Evolutionary conservation across 2,329 filamentous ascomycete genomes (phyloP).

Genomic region (Tolypocladium ovalisporum): DNA sequence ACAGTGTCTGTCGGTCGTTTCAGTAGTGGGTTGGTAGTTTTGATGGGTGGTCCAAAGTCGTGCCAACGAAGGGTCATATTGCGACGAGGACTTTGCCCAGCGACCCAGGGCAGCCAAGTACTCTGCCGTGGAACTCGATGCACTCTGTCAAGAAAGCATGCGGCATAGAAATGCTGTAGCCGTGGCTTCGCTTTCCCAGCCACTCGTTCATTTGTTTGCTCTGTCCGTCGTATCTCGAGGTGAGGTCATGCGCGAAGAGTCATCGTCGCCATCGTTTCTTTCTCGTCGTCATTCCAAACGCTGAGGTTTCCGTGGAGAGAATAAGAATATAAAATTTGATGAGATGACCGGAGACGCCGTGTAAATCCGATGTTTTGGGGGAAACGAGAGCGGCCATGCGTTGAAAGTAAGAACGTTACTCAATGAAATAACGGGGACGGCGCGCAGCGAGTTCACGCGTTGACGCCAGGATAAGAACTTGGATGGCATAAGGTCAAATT

Average conservation of each 20-base stretch:
- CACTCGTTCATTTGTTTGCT: background rate
- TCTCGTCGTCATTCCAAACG: conserved; percentile 1
- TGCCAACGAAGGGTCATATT: conserved; percentile 16
- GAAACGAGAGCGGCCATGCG: conserved; percentile 15
- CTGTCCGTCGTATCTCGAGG: background rate
- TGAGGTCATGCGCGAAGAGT: background rate
- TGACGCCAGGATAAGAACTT: background rate
- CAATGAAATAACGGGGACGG: conserved; percentile 13
- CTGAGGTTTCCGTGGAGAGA: conserved; percentile 2
- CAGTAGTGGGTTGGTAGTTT: conserved; percentile 19
- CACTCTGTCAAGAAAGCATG: conserved; percentile 4
- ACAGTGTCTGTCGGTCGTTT: conserved; percentile 22
- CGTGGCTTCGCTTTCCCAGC: background rate
- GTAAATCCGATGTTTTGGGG: conserved; percentile 13
- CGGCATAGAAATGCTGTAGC: background rate
- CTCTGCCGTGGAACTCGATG: conserved; percentile 13
- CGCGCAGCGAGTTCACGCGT: background rate
- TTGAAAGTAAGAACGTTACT: conserved; percentile 18
- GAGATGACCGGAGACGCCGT: conserved; percentile 18
- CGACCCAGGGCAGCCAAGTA: conserved; percentile 10
- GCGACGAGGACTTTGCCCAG: conserved; percentile 7
- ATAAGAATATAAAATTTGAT: conserved; percentile 10
- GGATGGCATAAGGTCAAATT: background rate
- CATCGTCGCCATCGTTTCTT: background rate
- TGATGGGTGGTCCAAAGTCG: conserved; percentile 21